Percentiles rank a stretch among this genome's conserved stretches.
Evolutionary conservation across 1,139 yeast genomes (phyloP).

Genomic region (Candida sanyaensis): DNA sequence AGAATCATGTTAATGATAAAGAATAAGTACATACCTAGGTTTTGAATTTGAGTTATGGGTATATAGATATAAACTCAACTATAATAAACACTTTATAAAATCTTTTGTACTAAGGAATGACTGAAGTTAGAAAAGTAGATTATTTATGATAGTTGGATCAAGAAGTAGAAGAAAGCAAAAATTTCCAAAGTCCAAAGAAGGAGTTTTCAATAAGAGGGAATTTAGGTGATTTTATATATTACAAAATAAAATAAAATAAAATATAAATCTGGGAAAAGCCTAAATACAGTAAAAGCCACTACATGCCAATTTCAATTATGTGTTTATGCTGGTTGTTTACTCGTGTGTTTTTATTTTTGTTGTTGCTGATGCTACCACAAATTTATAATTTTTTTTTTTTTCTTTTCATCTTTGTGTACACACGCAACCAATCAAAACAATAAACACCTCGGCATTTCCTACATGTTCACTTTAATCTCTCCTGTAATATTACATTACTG

Average conservation of each 20-base stretch:
- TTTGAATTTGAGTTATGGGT: background rate
- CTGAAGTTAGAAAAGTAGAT: constrained; percentile 1
- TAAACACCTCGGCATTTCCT: too few species aligned
- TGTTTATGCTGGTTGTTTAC: background rate
- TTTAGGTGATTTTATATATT: constrained; percentile 1
- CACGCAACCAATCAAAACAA: too few species aligned
- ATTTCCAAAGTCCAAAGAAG: background rate
- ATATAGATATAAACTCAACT: too few species aligned
- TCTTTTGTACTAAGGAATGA: constrained; percentile 1
- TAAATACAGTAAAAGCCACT: too few species aligned
- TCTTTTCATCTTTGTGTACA: too few species aligned
- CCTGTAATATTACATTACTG: too few species aligned
- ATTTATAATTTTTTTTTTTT: too few species aligned
- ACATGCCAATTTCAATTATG: too few species aligned
- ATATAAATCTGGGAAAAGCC: too few species aligned
- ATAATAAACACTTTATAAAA: too few species aligned
- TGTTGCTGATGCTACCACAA: background rate
- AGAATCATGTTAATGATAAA: too few species aligned
- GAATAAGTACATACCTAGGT: background rate
- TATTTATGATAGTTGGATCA: background rate
- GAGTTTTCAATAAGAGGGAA: constrained; percentile 1
- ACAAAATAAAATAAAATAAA: background rate
- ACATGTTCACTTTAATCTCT: too few species aligned
- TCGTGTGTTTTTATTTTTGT: background rate
- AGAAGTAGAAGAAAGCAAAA: background rate